A percentile compares a stretch with the other conserved stretches of the same genome.
phyloP scores from a whole-genome alignment of 108 stramenopile species.

The Cyclotella sp. region DNA sequence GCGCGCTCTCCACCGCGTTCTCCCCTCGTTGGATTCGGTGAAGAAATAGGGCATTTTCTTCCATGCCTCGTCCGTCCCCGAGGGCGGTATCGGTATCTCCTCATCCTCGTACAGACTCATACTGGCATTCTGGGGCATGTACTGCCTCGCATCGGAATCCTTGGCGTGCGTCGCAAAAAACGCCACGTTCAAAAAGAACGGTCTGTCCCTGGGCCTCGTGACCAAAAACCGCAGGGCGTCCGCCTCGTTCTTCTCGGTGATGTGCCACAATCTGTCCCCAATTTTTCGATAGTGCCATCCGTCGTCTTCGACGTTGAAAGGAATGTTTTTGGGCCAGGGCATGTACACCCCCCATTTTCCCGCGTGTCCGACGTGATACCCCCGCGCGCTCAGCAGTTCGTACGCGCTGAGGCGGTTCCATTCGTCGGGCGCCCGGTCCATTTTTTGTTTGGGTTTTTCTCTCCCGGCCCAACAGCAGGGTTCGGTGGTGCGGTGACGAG shows the following conservation, averaged over 20 bases:
- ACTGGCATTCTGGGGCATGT: constrained; percentile 57
- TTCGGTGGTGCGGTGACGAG: constrained; percentile 57
- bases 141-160: constrained; percentile 46
- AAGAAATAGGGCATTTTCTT: constrained; percentile 62
- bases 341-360: constrained; percentile 66
- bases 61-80: constrained; percentile 47
- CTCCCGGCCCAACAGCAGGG: constrained; percentile 51
- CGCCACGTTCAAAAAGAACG: constrained; percentile 73
- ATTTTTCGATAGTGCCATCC: constrained; percentile 50
- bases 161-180: constrained; percentile 82
- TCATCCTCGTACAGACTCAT: constrained; percentile 60
- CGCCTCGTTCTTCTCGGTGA: constrained; percentile 71
- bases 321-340: constrained; percentile 33
- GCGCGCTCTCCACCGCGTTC: constrained; percentile 61
- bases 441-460: constrained; percentile 21
- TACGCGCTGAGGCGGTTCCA: constrained; percentile 49
- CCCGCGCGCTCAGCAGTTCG: constrained; percentile 28
- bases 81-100: constrained; percentile 61
- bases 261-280: constrained; percentile 49
- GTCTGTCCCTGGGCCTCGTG: constrained; percentile 62
- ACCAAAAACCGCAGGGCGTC: constrained; percentile 68
- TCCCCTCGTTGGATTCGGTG: constrained; percentile 65
- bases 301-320: constrained; percentile 54
- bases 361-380: constrained; percentile 68
- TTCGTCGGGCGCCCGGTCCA: constrained; percentile 31